Evolutionary conservation across 2,329 filamentous ascomycete genomes (phyloP), one percentile per base, ranked within the genome.

Genomic region (Aspergillus neoniger): DNA sequence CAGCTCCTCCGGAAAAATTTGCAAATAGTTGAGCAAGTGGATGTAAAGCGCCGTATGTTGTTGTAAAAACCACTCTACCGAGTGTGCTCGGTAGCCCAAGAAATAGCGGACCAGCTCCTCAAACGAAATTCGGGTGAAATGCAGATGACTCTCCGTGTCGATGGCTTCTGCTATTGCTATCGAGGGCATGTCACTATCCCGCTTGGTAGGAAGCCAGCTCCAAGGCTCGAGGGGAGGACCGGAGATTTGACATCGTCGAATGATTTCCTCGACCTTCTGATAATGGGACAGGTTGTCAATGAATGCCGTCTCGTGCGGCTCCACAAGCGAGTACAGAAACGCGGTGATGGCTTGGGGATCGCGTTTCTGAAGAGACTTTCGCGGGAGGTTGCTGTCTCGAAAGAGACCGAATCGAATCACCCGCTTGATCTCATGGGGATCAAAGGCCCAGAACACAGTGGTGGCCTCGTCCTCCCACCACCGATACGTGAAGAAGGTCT

Each of bases 391-490:
- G 44, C 70, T 68, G 43, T 78, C 71, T 4, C 64, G 63, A 61
- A 76, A 79, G 2, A 79, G 69, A 6, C 71, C 69, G 53, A 74
- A 79, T 53, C 74, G 74, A 36, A 79, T 74, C 8, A 77, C 70
- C 25, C 71, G 69, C 47, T 73, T 70, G 52, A 79, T 75, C 39
- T 76, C 71, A 9, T 71, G 66, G 30, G 72, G 67, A 25, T 77
- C 73, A 51, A 77, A 78, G 4, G 73, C 73, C 74, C 73, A 76
- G 23, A 79, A 69, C 6, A 76, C 68, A 1, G 74, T 72, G 0
- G 67, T 69, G 1, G 75, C 74, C 55, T 78, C 76, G 49, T 77
- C 76, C 56, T 78, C 77, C 76, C 76, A 79, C 75, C 76, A 79
- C 52, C 71, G 71, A 59, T 75, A 78, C 2, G 67, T 47, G 3